phyloP scores from a whole-genome alignment of 169 alveolate species.

The Eimeria maxima region DNA sequence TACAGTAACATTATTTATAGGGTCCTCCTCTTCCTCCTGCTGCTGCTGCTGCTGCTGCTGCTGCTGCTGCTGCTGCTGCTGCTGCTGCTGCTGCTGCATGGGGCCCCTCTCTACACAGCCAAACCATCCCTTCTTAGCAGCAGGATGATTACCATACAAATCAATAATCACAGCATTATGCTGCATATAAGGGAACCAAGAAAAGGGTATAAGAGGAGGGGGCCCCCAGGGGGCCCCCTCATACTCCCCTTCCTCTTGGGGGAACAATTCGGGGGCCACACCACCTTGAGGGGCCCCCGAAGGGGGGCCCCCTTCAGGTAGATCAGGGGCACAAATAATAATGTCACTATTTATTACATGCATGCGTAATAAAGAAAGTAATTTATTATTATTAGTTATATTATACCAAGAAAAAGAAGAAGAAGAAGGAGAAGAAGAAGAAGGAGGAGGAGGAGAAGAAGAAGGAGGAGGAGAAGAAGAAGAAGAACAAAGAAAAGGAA shows the following conservation, averaged over 20 bases:
- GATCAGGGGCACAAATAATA: neutral
- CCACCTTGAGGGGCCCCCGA: too few relatives aligned
- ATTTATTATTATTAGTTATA: too few relatives aligned
- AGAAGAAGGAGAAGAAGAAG: too few relatives aligned
- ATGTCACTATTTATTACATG: neutral
- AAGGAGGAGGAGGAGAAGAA: neutral
- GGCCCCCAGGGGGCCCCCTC: neutral
- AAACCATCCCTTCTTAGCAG: neutral
- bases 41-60: constrained; percentile 52
- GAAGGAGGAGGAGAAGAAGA: neutral
- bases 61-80: constrained; percentile 63
- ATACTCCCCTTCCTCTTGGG: too few relatives aligned
- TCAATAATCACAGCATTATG: constrained; percentile 8
- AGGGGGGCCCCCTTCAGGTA: neutral
- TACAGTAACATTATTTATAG: too few relatives aligned
- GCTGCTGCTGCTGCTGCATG: constrained; percentile 82
- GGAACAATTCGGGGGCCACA: constrained; percentile 30
- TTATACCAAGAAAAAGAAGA: too few relatives aligned
- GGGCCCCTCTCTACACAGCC: constrained; percentile 55
- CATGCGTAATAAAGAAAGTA: neutral
- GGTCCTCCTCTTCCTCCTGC: constrained; percentile 75
- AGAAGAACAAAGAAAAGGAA: neutral
- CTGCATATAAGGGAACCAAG: neutral
- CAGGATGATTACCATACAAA: neutral
- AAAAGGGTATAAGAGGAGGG: neutral